phyloP scores from a whole-genome alignment of 2,329 filamentous ascomycete species.

The Cyphellophora europaea region DNA sequence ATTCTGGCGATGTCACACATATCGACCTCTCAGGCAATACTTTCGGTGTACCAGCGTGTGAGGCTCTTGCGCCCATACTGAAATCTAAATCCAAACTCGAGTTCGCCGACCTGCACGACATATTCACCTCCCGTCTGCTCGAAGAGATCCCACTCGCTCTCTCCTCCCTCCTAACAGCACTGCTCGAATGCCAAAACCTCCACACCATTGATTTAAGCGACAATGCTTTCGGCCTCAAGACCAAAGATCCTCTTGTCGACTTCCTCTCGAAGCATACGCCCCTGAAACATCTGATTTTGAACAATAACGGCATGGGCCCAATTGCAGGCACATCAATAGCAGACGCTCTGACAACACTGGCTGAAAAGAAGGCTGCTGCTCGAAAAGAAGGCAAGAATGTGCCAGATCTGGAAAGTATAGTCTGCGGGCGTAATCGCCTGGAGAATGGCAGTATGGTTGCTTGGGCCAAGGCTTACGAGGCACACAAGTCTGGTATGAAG shows the following conservation, averaged over 20 bases:
- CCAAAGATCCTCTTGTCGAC: slow-evolving; percentile 80
- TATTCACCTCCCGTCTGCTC: slow-evolving; percentile 90
- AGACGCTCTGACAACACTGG: slow-evolving; percentile 73
- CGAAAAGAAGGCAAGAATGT: slow-evolving; percentile 55
- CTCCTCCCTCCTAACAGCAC: slow-evolving; percentile 71
- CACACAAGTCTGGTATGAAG: slow-evolving; percentile 68
- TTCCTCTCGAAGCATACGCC: slow-evolving; percentile 85
- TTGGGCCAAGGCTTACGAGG: slow-evolving; percentile 80
- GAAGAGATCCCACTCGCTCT: slow-evolving; percentile 90
- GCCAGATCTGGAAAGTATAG: slow-evolving; percentile 84
- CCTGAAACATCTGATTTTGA: slow-evolving; percentile 87
- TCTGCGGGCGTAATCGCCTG: slow-evolving; percentile 90
- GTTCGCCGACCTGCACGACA: slow-evolving; percentile 84
- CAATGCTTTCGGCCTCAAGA: slow-evolving; percentile 96
- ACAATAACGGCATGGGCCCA: slow-evolving; percentile 96
- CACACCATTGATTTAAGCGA: slow-evolving; percentile 93
- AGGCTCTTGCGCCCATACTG: slow-evolving; percentile 73
- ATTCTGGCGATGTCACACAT: slow-evolving; percentile 69
- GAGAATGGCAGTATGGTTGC: slow-evolving; percentile 95
- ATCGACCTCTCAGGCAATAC: slow-evolving; percentile 86
- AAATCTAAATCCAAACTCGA: slow-evolving; percentile 74
- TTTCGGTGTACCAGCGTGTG: slow-evolving; percentile 77
- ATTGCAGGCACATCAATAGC: slow-evolving; percentile 83
- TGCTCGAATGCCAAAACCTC: slow-evolving; percentile 76
- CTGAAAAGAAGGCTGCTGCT: slow-evolving; percentile 72